phyloP scores from a whole-genome alignment of 2,329 filamentous ascomycete species.

The Capronia americana region DNA sequence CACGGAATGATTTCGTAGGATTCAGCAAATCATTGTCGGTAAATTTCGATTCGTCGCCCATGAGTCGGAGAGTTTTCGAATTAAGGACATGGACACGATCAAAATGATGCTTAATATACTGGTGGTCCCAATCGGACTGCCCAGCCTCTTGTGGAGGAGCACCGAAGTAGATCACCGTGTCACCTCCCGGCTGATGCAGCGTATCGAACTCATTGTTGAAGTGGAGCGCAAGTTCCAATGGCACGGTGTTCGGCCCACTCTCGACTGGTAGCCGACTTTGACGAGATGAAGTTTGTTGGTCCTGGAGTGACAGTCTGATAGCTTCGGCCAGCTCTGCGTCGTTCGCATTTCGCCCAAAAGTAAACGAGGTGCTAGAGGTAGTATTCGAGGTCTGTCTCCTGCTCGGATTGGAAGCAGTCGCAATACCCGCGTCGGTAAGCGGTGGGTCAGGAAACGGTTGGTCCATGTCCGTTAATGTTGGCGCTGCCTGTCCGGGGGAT shows the following conservation, averaged over 20 bases:
- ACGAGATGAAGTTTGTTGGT: constrained; percentile 7
- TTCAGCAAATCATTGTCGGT: constrained; percentile 41
- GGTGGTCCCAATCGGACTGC: constrained; percentile 31
- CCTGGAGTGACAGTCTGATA: constrained; percentile 22
- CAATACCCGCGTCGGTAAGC: neutral
- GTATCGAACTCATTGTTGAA: constrained; percentile 37
- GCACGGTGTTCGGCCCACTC: neutral
- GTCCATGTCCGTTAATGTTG: neutral
- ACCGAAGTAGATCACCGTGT: constrained; percentile 50
- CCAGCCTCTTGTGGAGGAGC: constrained; percentile 39
- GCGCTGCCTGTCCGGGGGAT: neutral
- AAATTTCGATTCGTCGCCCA: constrained; percentile 43
- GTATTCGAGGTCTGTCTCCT: neutral
- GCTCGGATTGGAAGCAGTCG: neutral
- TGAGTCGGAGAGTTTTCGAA: constrained; percentile 43
- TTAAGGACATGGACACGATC: constrained; percentile 44
- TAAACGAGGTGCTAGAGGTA: neutral
- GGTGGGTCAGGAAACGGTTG: neutral
- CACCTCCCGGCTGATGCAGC: constrained; percentile 40
- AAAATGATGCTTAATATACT: constrained; percentile 36
- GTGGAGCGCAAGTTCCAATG: constrained; percentile 21
- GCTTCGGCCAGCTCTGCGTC: constrained; percentile 20
- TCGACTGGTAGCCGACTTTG: neutral
- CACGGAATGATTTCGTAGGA: constrained; percentile 39
- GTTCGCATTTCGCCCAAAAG: neutral